These are phyloP conservation scores for Cynanchum wilfordii DNA, from an alignment of 257 asterid genomes.

Conservation along the genomic window DNA sequence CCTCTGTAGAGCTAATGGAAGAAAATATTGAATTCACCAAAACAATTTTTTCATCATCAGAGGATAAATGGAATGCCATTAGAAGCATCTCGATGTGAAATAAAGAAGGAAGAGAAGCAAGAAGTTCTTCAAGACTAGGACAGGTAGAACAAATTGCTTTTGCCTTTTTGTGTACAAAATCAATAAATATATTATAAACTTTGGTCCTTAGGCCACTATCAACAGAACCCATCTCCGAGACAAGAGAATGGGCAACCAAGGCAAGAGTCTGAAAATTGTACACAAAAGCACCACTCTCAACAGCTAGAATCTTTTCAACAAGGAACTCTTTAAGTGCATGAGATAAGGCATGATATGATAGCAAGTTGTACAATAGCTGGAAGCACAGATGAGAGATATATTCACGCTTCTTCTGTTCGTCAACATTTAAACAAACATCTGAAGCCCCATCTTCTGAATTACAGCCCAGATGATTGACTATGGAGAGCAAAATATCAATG, in stretches of 20 bases:
- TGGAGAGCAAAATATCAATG: slow-evolving; percentile 54
- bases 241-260: slow-evolving; percentile 76
- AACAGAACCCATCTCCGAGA: slow-evolving; percentile 50
- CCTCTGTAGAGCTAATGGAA: slow-evolving; percentile 44
- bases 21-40: slow-evolving; percentile 49
- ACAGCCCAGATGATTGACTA: slow-evolving; percentile 50
- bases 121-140: slow-evolving; percentile 56
- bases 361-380: slow-evolving; percentile 67
- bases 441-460: slow-evolving; percentile 47
- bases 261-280: slow-evolving; percentile 83
- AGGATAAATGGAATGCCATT: slow-evolving; percentile 74
- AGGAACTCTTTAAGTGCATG: slow-evolving; percentile 61
- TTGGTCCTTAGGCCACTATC: slow-evolving; percentile 72
- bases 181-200: slow-evolving; percentile 44
- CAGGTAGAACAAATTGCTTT: slow-evolving; percentile 41
- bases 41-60: slow-evolving; percentile 62
- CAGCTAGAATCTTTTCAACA: slow-evolving; percentile 55
- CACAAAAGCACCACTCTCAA: slow-evolving; percentile 57
- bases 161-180: slow-evolving; percentile 54
- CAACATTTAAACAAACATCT: slow-evolving; percentile 35
- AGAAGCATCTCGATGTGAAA: slow-evolving; percentile 82
- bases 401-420: slow-evolving; percentile 58
- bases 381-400: slow-evolving; percentile 56
- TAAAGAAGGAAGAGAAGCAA: slow-evolving; percentile 68
- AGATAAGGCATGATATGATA: slow-evolving; percentile 52